Base-by-base conservation (phyloP, 352 stramenopile species). In the Phytopythium litorale region DNA sequence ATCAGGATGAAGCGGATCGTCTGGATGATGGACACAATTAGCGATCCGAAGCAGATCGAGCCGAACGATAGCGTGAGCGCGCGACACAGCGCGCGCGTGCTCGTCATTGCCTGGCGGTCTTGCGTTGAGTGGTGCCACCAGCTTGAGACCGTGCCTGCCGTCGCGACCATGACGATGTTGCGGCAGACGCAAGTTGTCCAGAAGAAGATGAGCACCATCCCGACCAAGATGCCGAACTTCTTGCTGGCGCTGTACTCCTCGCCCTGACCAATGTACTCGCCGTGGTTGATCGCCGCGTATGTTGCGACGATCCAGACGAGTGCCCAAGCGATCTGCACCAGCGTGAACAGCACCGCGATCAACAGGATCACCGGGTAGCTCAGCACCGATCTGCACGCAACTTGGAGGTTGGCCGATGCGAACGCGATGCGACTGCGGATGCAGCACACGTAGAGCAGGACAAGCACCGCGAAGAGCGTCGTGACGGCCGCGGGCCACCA, bases 81-180 rank as follows among this genome's bases (percentile, higher is more conserved):
- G 33, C 88, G 79, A 21, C 55, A 53, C 3, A 77, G 68, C 7
- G 95, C 78, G 8, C 76, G 67, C 12, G 67, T 65, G 11, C 71
- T 82, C 38, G 71, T 81, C 32, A 76, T 57, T 32, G 70, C 58
- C 38, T 70, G 68, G 40, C 72, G 70, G 18, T 84, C 73, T 15
- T 67, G 70, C 7, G 76, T 71, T 33, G 87, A 77, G 51, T 94
- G 70, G 60, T 88, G 67, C 78, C 82, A 79, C 92, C 92, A 98
- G 54, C 78, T 93, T 23, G 76, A 88, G 19, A 97, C 84, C 7
- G 81, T 90, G 21, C 89, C 91, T 3, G 87, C 83, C 0, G 89
- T 89, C 25, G 87, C 82, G 19, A 87, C 77, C 63, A 93, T 89
- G 30, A 97, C 67, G 38, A 96, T 78, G 71, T 97, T 97, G 56